These are phyloP conservation scores for Colletotrichum orbiculare DNA, from an alignment of 2,329 filamentous ascomycete species.

Conservation along the genomic window DNA sequence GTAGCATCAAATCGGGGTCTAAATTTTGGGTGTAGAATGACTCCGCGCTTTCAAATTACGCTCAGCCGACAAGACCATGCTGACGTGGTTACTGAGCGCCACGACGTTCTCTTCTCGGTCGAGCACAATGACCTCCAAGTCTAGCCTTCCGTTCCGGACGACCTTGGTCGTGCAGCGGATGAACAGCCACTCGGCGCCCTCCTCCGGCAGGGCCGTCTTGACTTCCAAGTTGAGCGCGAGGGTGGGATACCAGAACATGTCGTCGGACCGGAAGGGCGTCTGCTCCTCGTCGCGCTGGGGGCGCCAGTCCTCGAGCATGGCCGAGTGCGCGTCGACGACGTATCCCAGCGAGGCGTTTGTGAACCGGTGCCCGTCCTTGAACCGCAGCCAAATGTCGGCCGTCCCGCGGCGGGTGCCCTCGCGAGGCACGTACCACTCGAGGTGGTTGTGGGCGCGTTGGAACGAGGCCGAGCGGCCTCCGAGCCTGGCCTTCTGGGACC, in stretches of 20 bases:
- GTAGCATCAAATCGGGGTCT: not conserved
- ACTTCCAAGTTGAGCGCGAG: slow-evolving; percentile 80
- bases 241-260: slow-evolving; percentile 79
- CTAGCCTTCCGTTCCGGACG: slow-evolving; percentile 77
- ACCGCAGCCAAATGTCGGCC: slow-evolving; percentile 74
- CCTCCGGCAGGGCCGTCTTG: slow-evolving; percentile 75
- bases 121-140: slow-evolving; percentile 76
- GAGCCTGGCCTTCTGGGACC: slow-evolving; percentile 37
- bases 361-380: slow-evolving; percentile 69
- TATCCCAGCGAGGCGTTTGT: slow-evolving; percentile 73
- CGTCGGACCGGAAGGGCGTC: slow-evolving; percentile 47
- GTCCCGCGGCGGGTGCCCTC: slow-evolving; percentile 29
- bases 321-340: slow-evolving; percentile 76
- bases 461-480: slow-evolving; percentile 28
- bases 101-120: slow-evolving; percentile 55
- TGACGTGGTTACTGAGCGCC: slow-evolving; percentile 40
- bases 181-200: slow-evolving; percentile 79
- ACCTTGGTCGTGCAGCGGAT: slow-evolving; percentile 72
- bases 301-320: slow-evolving; percentile 67
- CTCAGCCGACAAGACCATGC: slow-evolving; percentile 36
- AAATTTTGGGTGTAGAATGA: slow-evolving; percentile 16
- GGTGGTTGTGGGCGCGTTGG: slow-evolving; percentile 43
- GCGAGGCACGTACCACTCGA: slow-evolving; percentile 37
- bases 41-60: slow-evolving; percentile 36
- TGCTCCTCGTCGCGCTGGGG: slow-evolving; percentile 44